A percentile compares a stretch with the other conserved stretches of the same genome.
Evolutionary conservation across 176 grass and related monocot species (phyloP).

Genomic region (Oryza officinalis): DNA sequence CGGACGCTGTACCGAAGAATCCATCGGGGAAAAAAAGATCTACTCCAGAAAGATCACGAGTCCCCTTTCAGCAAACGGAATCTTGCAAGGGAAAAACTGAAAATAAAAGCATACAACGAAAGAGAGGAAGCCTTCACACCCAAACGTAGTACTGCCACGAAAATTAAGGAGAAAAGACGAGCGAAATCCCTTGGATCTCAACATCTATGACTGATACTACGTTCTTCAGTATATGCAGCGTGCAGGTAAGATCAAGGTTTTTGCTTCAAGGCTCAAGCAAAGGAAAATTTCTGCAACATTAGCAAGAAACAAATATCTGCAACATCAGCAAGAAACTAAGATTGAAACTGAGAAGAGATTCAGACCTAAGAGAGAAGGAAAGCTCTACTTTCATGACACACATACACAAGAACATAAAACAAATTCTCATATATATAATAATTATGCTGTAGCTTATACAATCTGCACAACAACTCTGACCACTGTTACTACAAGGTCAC

Average conservation of each 20-base stretch:
- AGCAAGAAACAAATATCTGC: not conserved
- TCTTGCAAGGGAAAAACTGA: not conserved
- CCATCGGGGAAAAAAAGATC: not conserved
- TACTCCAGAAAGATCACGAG: not conserved
- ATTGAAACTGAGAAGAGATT: not conserved
- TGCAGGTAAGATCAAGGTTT: not conserved
- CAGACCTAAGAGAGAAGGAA: not conserved
- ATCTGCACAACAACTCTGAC: not conserved
- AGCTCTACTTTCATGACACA: not conserved
- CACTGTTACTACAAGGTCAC: not conserved
- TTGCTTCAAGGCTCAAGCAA: conserved; percentile 13
- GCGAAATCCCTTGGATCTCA: not conserved
- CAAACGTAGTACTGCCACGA: not conserved
- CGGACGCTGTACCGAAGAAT: not conserved
- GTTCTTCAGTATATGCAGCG: no score
- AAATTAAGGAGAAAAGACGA: not conserved
- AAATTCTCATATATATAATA: not conserved
- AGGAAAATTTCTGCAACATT: not conserved
- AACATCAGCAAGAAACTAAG: not conserved
- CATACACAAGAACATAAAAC: not conserved
- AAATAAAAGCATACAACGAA: not conserved
- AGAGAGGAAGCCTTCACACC: not conserved
- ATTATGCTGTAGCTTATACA: not conserved
- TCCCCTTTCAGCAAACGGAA: not conserved
- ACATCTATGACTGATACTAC: not conserved